A percentile compares a stretch with the other conserved stretches of the same genome.
phyloP scores from a whole-genome alignment of 306 rosid species.

The Rosa lucieae region DNA sequence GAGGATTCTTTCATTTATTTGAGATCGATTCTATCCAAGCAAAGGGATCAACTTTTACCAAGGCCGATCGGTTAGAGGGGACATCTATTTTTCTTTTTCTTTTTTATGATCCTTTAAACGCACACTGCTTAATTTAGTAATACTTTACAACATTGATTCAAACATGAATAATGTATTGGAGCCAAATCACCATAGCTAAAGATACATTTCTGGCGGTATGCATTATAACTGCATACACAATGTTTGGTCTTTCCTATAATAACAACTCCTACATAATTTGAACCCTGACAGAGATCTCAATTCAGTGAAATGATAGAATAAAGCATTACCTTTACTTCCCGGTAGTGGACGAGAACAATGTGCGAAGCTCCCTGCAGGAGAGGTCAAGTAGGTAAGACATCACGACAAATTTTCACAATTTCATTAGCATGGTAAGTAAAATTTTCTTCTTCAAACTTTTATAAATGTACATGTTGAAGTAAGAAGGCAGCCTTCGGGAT shows the following conservation, averaged over 20 bases:
- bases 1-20: neutral
- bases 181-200: neutral
- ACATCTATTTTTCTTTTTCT: neutral
- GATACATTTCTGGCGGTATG: neutral
- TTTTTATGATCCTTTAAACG: neutral
- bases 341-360: slow-evolving; percentile 87
- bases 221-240: neutral
- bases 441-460: neutral
- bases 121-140: neutral
- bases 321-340: slow-evolving; percentile 64
- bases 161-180: neutral
- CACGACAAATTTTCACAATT: slow-evolving; percentile 27
- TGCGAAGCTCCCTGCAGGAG: slow-evolving; percentile 72
- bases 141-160: neutral
- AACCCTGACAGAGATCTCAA: neutral
- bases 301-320: slow-evolving; percentile 2
- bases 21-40: neutral
- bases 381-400: slow-evolving; percentile 30
- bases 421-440: neutral
- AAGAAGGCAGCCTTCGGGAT: neutral
- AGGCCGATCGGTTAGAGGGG: neutral
- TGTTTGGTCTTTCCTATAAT: neutral
- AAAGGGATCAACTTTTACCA: slow-evolving; percentile 4
- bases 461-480: neutral
- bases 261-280: neutral